phyloP scores from a whole-genome alignment of 2,329 filamentous ascomycete genomes.

The Botryosphaeria dothidea region DNA sequence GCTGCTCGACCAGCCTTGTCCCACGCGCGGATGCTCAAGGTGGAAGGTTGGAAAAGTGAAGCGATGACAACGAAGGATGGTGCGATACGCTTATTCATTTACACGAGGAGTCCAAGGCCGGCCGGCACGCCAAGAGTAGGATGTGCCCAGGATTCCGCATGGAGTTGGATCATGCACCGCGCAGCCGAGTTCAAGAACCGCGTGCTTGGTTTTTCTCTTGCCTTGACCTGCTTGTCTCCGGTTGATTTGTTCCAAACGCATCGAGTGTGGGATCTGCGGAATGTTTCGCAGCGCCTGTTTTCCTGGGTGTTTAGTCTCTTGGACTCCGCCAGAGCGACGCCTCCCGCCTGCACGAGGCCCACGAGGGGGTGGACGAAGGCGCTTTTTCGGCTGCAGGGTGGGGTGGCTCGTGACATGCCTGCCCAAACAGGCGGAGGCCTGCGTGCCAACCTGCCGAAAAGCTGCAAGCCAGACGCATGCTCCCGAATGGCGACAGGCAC shows the following conservation, averaged over 20 bases:
- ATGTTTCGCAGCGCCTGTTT: not conserved
- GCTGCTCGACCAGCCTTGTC: not conserved
- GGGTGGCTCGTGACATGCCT: slow-evolving; percentile 6
- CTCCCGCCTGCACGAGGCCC: not conserved
- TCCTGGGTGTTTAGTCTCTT: not conserved
- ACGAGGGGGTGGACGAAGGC: not conserved
- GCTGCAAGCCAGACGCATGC: not conserved
- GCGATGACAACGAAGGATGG: not conserved
- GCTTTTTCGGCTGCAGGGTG: not conserved
- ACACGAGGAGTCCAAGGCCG: not conserved
- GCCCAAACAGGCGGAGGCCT: not conserved
- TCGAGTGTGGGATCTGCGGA: not conserved
- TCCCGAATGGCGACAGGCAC: not conserved
- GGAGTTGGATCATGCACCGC: not conserved
- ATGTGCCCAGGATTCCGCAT: not conserved
- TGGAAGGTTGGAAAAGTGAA: slow-evolving; percentile 7
- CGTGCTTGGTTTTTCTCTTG: not conserved
- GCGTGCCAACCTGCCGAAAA: not conserved
- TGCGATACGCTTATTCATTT: slow-evolving; percentile 6
- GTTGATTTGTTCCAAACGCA: not conserved
- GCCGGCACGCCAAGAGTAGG: not conserved
- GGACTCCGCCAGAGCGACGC: not conserved
- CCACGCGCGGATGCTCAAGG: not conserved
- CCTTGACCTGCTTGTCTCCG: not conserved
- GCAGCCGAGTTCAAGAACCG: not conserved